Percentiles rank a stretch among this genome's conserved stretches.
phyloP scores from a whole-genome alignment of 2,329 filamentous ascomycete genomes.

The Catunica adiposa region DNA sequence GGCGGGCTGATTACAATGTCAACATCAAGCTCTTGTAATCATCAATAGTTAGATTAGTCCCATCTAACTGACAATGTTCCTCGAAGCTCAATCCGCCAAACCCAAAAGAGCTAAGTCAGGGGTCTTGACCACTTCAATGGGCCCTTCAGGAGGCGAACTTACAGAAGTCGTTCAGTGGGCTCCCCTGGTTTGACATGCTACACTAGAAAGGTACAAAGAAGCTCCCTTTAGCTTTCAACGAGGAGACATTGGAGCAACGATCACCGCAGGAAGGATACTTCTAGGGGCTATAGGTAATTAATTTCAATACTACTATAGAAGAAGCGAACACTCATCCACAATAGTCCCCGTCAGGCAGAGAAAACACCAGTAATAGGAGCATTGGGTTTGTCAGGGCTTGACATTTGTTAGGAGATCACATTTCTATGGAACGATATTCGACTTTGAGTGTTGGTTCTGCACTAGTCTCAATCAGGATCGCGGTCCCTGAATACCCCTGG shows the following conservation, averaged over 20 bases:
- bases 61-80: neutral
- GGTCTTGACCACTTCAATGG: slow-evolving; percentile 6
- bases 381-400: neutral
- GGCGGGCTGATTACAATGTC: too few species aligned
- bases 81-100: neutral
- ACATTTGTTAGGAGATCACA: neutral
- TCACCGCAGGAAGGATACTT: too few species aligned
- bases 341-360: too few species aligned
- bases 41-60: too few species aligned
- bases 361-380: too few species aligned
- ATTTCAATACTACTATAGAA: too few species aligned
- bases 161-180: neutral
- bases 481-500: neutral
- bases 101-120: slow-evolving; percentile 12
- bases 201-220: neutral
- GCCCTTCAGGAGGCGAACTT: slow-evolving; percentile 5
- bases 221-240: neutral
- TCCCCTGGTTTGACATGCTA: neutral
- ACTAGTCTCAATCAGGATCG: neutral
- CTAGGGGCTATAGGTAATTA: too few species aligned
- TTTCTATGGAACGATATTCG: neutral
- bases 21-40: too few species aligned
- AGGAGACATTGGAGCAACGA: neutral
- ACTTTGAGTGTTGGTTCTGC: neutral
- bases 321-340: too few species aligned